Evolutionary conservation across 306 rosid species (phyloP).

Genomic region (Begonia peltatifolia): DNA sequence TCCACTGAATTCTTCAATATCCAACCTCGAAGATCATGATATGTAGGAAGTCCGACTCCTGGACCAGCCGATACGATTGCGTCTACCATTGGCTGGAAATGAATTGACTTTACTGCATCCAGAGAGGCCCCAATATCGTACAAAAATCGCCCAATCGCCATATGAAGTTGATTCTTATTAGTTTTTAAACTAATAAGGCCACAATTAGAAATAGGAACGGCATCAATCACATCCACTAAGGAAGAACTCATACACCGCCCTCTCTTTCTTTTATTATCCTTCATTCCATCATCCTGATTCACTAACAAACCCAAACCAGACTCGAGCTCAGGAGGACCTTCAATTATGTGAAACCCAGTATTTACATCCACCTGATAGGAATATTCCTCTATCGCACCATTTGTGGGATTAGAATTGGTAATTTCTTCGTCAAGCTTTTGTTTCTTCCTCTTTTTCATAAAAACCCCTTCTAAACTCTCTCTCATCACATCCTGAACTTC

Average conservation of each 20-base stretch:
- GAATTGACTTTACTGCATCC: slow-evolving; percentile 66
- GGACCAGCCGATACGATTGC: slow-evolving; percentile 44
- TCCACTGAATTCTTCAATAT: slow-evolving; percentile 63
- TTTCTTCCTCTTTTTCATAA: slow-evolving; percentile 68
- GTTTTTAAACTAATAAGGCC: slow-evolving; percentile 19
- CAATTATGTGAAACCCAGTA: slow-evolving; percentile 22
- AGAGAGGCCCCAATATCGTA: slow-evolving; percentile 76
- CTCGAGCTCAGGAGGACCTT: slow-evolving; percentile 12
- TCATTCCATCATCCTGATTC: slow-evolving; percentile 50
- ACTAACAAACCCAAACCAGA: slow-evolving; percentile 18
- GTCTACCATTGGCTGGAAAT: slow-evolving; percentile 70
- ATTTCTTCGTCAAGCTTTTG: slow-evolving; percentile 77
- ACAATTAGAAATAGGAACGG: slow-evolving; percentile 20
- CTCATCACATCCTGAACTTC: slow-evolving; percentile 68
- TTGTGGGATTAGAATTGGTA: slow-evolving; percentile 31
- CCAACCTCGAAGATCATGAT: slow-evolving; percentile 74
- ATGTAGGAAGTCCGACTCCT: slow-evolving; percentile 33
- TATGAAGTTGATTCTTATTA: slow-evolving; percentile 27
- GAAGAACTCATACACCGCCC: no score
- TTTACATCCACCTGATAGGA: slow-evolving; percentile 30
- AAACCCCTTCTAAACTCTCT: slow-evolving; percentile 69
- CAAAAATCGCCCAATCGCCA: slow-evolving; percentile 82
- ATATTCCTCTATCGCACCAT: slow-evolving; percentile 20
- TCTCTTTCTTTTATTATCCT: slow-evolving; percentile 42
- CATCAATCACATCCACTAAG: slow-evolving; percentile 16